These are phyloP conservation scores for Apostasia shenzhenica DNA, from an alignment of 106 monocot genomes.

Conservation along the genomic window DNA sequence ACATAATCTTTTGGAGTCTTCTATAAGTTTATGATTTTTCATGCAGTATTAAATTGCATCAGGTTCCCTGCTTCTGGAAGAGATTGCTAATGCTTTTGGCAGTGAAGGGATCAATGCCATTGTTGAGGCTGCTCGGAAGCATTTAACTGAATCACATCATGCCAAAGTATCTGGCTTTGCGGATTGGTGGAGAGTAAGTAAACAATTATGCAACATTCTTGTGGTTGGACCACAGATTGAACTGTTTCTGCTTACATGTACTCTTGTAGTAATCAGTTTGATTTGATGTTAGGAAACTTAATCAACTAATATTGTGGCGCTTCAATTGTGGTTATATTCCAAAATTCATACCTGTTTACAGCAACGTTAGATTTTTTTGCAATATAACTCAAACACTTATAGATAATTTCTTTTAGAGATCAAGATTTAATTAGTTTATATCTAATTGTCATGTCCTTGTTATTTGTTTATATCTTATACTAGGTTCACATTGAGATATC, in stretches of 20 bases:
- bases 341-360: no score
- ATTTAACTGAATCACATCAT: constrained; percentile 52
- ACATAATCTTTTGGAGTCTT: no score
- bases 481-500: no score
- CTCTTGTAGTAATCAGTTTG: background rate
- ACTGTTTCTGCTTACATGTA: background rate
- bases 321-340: no score
- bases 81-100: constrained; percentile 60
- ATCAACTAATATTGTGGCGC: background rate
- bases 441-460: no score
- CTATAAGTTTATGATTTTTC: background rate
- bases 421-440: no score
- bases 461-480: no score
- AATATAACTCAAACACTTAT: no score
- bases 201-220: background rate
- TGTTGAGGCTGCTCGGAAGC: constrained; percentile 57
- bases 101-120: constrained; percentile 53
- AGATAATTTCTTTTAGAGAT: no score
- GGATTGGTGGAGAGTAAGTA: constrained; percentile 93
- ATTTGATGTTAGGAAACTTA: background rate
- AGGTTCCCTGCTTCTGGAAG: constrained; percentile 85
- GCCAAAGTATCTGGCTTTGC: constrained; percentile 53
- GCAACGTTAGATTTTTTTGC: no score
- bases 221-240: background rate
- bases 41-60: constrained; percentile 2